Evolutionary conservation across 1,284 basidiomycete genomes (phyloP), one percentile per base, ranked within the genome.

Genomic region (Retiboletus fuscus): DNA sequence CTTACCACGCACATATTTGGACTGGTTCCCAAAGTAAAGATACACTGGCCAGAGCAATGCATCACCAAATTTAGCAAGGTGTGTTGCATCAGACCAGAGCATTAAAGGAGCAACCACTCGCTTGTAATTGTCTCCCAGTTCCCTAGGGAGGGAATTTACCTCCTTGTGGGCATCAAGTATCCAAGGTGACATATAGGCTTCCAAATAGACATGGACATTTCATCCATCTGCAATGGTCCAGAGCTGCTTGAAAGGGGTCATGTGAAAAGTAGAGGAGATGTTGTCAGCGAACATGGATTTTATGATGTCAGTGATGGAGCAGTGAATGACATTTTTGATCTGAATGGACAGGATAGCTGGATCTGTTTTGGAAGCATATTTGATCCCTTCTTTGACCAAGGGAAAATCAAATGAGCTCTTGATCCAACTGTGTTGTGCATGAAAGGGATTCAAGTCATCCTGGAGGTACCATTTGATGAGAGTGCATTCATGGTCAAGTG

Each of bases 41-140:
- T 83, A 83, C 0, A 81, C 39, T 0, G 79, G 82, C 82, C 82
- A 83, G 0, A 82, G 67, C 0, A 75, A 74, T 8, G 75, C 70
- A 39, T 77, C 61, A 0, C 82, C 79, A 53, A 81, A 82, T 22
- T 74, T 76, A 5, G 79, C 66, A 0, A 82, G 75, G 24, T 81
- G 77, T 2, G 76, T 81, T 0, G 74, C 57, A 67, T 84, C 81
- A 0, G 82, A 84, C 76, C 79, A 82, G 2, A 83, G 63, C 78
- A 83, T 81, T 1, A 82, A 43, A 0, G 74, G 73, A 2, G 70
- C 69, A 16, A 83, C 67, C 0, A 78, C 74, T 2, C 70, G 70
- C 46, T 82, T 75, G 69, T 73, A 26, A 16, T 60, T 13, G 7
- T 61, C 46, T 7, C 24, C 66, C 16, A 34, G 34, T 24, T 30